phyloP scores from a whole-genome alignment of 371 early-diverging fungal genomes.

The Massospora cicadina region DNA sequence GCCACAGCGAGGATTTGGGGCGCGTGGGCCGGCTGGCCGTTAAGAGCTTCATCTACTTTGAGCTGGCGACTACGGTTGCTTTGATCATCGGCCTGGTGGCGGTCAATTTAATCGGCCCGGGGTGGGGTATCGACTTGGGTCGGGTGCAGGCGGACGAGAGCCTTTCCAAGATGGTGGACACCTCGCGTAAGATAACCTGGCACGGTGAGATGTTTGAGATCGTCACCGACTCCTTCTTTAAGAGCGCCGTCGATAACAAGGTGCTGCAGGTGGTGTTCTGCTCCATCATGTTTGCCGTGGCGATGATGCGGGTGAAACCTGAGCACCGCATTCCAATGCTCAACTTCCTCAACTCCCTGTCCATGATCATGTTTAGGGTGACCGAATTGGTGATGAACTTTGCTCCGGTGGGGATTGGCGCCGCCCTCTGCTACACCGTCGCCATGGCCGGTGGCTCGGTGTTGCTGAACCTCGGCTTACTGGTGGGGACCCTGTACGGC shows the following conservation, averaged over 20 bases:
- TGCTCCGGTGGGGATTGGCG: conserved; percentile 56
- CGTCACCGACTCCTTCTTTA: conserved; percentile 33
- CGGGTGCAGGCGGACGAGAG: conserved; percentile 16
- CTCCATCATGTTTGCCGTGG: conserved; percentile 46
- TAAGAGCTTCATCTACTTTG: conserved; percentile 46
- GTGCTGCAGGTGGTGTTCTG: conserved; percentile 50
- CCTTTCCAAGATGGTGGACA: conserved; percentile 15
- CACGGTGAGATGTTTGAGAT: conserved; percentile 29
- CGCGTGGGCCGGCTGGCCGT: conserved; percentile 43
- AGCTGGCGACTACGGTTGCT: conserved; percentile 45
- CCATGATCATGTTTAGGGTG: conserved; percentile 51
- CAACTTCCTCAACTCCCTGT: conserved; percentile 31
- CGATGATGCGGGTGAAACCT: conserved; percentile 31
- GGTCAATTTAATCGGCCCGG: conserved; percentile 48
- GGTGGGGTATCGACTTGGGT: conserved; percentile 21
- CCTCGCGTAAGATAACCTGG: conserved; percentile 29
- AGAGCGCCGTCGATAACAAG: conserved; percentile 27
- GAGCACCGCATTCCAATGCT: conserved; percentile 27
- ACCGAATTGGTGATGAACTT: conserved; percentile 47
- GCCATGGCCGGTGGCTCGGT: conserved; percentile 44
- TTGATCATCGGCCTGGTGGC: conserved; percentile 45
- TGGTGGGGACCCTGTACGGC: conserved; percentile 46
- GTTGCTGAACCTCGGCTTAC: conserved; percentile 39
- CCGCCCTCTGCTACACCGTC: conserved; percentile 44
- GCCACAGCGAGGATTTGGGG: conserved; percentile 51